Percentiles rank a stretch among this genome's conserved stretches.
Conservation (phyloP, 371 early-diverging fungal genomes). For the Fennellomyces sp. region DNA sequence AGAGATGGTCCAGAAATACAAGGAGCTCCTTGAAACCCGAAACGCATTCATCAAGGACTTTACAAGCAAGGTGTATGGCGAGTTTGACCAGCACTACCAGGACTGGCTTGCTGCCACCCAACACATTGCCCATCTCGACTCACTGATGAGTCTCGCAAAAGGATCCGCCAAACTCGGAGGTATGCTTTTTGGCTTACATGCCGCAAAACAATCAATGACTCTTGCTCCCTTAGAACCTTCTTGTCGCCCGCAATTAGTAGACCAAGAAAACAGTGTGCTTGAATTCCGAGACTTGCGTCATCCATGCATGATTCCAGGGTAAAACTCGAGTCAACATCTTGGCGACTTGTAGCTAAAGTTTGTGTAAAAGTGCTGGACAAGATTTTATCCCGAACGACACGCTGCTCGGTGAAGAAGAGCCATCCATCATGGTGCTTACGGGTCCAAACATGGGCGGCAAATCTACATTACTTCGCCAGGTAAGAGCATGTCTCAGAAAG, state of each 20-base stretch:
- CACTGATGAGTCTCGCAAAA: conserved; percentile 80
- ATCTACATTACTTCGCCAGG: conserved; percentile 93
- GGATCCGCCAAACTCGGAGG: conserved; percentile 75
- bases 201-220: not conserved
- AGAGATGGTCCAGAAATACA: conserved; percentile 68
- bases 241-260: conserved; percentile 82
- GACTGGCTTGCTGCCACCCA: conserved; percentile 75
- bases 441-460: conserved; percentile 99
- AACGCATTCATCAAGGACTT: conserved; percentile 69
- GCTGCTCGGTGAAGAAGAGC: conserved; percentile 68
- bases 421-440: conserved; percentile 92
- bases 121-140: conserved; percentile 89
- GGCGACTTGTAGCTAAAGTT: too few species aligned
- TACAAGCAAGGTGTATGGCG: conserved; percentile 69
- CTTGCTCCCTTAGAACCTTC: conserved; percentile 41
- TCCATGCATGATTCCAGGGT: conserved; percentile 78
- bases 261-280: conserved; percentile 60
- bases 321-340: conserved; percentile 2
- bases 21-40: conserved; percentile 87
- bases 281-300: conserved; percentile 86
- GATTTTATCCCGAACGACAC: conserved; percentile 97
- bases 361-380: conserved; percentile 41
- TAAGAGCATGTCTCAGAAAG: not conserved
- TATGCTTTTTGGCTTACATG: conserved; percentile 9
- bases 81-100: conserved; percentile 79